Conservation (phyloP, 2,329 filamentous ascomycete species). For the Drechslera avenae region DNA sequence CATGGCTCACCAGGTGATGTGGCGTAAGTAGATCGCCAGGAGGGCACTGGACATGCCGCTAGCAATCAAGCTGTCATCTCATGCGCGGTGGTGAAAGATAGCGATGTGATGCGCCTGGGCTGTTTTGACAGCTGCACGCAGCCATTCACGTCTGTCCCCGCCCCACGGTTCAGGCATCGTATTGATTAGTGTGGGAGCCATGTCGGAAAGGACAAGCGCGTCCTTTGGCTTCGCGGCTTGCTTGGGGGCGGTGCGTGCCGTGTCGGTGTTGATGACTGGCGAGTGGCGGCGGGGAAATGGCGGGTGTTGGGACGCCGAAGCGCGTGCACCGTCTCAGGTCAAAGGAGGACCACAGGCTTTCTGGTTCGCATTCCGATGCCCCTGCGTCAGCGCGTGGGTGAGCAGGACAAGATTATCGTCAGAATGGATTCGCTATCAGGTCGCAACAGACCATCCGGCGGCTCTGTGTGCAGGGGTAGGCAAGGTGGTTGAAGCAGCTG, state of each 20-base stretch:
- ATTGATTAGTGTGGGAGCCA: conserved; percentile 10
- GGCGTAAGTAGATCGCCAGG: conserved; percentile 11
- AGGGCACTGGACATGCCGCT: conserved; percentile 7
- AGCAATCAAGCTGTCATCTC: not conserved
- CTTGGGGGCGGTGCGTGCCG: conserved; percentile 40
- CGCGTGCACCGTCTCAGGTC: conserved; percentile 19
- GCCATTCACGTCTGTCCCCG: conserved; percentile 9
- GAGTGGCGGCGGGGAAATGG: conserved; percentile 28
- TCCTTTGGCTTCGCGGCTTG: conserved; percentile 16
- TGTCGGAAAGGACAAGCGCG: conserved; percentile 9
- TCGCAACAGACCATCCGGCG: conserved; percentile 24
- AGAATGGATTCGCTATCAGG: conserved; percentile 9
- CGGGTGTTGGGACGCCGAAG: conserved; percentile 18
- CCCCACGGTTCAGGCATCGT: conserved; percentile 9
- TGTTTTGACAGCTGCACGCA: conserved; percentile 21
- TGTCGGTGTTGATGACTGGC: conserved; percentile 22
- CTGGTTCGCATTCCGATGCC: conserved; percentile 16
- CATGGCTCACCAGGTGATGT: conserved; percentile 15
- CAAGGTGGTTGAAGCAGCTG: conserved; percentile 14
- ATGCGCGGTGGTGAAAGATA: conserved; percentile 13
- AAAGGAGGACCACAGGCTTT: conserved; percentile 15
- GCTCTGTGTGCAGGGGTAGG: conserved; percentile 25
- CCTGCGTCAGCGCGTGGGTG: conserved; percentile 31
- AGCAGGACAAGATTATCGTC: conserved; percentile 6
- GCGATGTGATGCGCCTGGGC: conserved; percentile 22